Evolutionary conservation across 257 asterid species (phyloP).

Genomic region (Capsicum rhomboideum): DNA sequence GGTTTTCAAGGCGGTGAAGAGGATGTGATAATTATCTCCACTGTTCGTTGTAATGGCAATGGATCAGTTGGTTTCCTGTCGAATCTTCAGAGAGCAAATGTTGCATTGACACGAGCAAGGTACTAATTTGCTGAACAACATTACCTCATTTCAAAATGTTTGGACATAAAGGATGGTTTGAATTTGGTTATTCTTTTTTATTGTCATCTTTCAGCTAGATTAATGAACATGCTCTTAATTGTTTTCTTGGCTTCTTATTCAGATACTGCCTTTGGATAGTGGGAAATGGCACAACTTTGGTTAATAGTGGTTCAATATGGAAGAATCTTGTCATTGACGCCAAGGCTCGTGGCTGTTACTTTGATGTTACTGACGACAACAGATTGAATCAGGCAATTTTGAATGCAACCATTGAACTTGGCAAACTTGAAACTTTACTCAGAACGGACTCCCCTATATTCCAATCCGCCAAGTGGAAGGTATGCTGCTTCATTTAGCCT

Average conservation of each 20-base stretch:
- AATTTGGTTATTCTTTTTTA: neutral
- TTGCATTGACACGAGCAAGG: slow-evolving; percentile 75
- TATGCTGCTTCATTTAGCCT: neutral
- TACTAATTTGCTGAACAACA: slow-evolving; percentile 25
- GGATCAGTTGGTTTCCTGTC: slow-evolving; percentile 71
- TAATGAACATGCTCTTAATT: neutral
- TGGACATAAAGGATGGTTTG: neutral
- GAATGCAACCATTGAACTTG: neutral
- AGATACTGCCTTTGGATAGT: slow-evolving; percentile 71
- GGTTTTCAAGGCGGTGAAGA: slow-evolving; percentile 95
- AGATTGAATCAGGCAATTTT: slow-evolving; percentile 32
- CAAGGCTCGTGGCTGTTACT: slow-evolving; percentile 44
- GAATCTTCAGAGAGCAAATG: slow-evolving; percentile 50
- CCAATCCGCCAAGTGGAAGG: neutral
- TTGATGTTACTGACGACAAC: slow-evolving; percentile 33
- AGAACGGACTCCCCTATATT: slow-evolving; percentile 16
- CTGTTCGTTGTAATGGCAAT: slow-evolving; percentile 49
- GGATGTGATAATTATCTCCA: slow-evolving; percentile 64
- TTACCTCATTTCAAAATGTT: slow-evolving; percentile 18
- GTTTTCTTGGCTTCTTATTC: neutral
- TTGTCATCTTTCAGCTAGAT: too few relatives aligned
- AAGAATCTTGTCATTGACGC: slow-evolving; percentile 37
- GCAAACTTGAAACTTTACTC: slow-evolving; percentile 20
- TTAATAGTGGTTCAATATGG: slow-evolving; percentile 61
- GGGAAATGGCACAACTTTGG: slow-evolving; percentile 49